phyloP scores from a whole-genome alignment of 768 basidiomycete genomes.

The Clitopilus hobsonii region DNA sequence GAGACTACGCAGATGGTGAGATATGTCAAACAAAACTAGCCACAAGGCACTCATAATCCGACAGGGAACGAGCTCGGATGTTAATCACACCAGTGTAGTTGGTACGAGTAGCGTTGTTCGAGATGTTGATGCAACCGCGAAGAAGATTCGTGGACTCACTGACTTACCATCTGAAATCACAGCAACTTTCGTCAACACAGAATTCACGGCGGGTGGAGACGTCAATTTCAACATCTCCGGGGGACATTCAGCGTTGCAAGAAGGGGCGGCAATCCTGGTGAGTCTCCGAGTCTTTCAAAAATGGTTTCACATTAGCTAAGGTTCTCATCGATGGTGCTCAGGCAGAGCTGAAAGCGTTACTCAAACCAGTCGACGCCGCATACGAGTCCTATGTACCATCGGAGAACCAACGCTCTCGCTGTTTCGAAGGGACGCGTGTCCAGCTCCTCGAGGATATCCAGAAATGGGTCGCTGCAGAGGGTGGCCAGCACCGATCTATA shows the following conservation, averaged over 20 bases:
- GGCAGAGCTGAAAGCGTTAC: neutral
- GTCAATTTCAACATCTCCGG: neutral
- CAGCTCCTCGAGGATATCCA: neutral
- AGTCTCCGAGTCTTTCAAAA: neutral
- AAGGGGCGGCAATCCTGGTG: neutral
- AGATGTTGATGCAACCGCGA: no score
- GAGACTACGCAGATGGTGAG: no score
- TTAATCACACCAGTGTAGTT: no score
- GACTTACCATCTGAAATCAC: no score
- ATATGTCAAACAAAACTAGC: no score
- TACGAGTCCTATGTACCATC: neutral
- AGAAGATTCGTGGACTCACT: no score
- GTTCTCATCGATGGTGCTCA: neutral
- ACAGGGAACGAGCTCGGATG: no score
- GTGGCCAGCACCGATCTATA: neutral
- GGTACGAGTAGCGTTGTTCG: no score
- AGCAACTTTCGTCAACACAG: neutral
- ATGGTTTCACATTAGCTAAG: neutral
- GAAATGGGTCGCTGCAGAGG: neutral
- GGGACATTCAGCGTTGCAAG: neutral
- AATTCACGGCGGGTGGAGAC: neutral
- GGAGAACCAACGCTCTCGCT: neutral
- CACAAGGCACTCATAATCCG: no score
- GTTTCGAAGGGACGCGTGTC: neutral
- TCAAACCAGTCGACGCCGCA: neutral